Evolutionary conservation across 768 basidiomycete genomes (phyloP), one percentile per base, ranked within the genome.

Genomic region (Suillus placidus): DNA sequence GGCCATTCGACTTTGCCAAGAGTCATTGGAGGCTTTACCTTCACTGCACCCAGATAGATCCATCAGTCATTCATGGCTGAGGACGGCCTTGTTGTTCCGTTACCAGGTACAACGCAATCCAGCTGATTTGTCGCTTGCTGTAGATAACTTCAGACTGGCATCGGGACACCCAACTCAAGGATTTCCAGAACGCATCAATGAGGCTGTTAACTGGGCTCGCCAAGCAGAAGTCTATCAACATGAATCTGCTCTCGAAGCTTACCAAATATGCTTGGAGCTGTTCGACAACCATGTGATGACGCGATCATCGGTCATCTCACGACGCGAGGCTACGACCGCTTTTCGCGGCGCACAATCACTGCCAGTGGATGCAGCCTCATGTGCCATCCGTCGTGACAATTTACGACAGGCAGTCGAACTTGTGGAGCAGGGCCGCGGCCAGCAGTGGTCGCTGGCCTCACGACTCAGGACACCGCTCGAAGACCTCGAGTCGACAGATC

Each of bases 61-160:
- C 3, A 2, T 0, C 45, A n/a, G 45, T 1, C 12, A 47, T 1
- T 5, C 0, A 4, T n/a, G n/a, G 10, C 0, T 47, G 10, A 4
- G 12, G 4, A 1, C 12, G 2, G 45, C 45, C 2, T 23, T 23
- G 2, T 1, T 47, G 12, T 23, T 10, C 23, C n/a, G n/a, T 12
- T 47, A 47, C n/a, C 45, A 14, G 12, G 10, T 47, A 1, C 45
- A 6, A 13, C n/a, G 0, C n/a, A 13, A 45, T 0, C 0, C n/a
- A 5, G 9, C n/a, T 1, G 45, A 47, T 47, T 23, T 47, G n/a
- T 5, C 45, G 1, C 5, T 12, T 5, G n/a, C n/a, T 2, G 10
- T 47, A 3, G 45, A 47, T 4, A 10, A 47, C 10, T 47, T 47
- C 45, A 47, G n/a, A 47, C n/a, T 47, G 10, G n/a, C 45, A n/a